phyloP scores from a whole-genome alignment of 1,284 basidiomycete genomes.

The Quambalaria eucalypti region DNA sequence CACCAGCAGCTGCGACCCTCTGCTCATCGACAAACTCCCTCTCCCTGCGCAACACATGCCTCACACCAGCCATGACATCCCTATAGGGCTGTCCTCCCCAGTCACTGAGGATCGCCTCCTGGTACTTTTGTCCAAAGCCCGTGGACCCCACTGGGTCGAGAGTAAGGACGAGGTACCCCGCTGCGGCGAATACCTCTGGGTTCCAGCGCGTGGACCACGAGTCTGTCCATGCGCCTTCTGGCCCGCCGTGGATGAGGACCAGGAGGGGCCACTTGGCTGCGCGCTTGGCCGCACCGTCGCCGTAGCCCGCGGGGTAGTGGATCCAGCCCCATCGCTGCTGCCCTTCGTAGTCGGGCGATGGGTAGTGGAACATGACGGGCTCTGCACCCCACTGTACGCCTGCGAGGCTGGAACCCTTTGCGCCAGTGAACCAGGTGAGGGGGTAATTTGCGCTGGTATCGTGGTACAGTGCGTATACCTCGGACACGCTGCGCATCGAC shows the following conservation, averaged over 20 bases:
- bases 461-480: slow-evolving; percentile 10
- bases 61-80: slow-evolving; percentile 20
- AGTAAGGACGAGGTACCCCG: slow-evolving; percentile 26
- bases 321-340: slow-evolving; percentile 18
- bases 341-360: slow-evolving; percentile 10
- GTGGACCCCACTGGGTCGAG: slow-evolving; percentile 31
- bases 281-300: background rate
- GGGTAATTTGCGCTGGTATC: background rate
- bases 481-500: slow-evolving; percentile 11
- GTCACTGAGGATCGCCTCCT: slow-evolving; percentile 27
- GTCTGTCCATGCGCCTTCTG: slow-evolving; percentile 31
- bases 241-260: slow-evolving; percentile 34
- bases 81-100: slow-evolving; percentile 27
- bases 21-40: slow-evolving; percentile 11
- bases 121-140: slow-evolving; percentile 29
- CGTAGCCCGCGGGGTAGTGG: slow-evolving; percentile 15
- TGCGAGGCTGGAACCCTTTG: slow-evolving; percentile 1
- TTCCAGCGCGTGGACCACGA: slow-evolving; percentile 36
- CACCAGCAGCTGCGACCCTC: slow-evolving; percentile 28
- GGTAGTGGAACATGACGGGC: slow-evolving; percentile 18
- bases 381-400: slow-evolving; percentile 16
- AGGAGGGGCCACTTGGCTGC: slow-evolving; percentile 10
- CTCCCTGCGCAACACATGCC: slow-evolving; percentile 11
- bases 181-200: slow-evolving; percentile 24
- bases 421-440: slow-evolving; percentile 3